Evolutionary conservation across 2,329 filamentous ascomycete genomes (phyloP).

Genomic region (Fusarium armeniacum): DNA sequence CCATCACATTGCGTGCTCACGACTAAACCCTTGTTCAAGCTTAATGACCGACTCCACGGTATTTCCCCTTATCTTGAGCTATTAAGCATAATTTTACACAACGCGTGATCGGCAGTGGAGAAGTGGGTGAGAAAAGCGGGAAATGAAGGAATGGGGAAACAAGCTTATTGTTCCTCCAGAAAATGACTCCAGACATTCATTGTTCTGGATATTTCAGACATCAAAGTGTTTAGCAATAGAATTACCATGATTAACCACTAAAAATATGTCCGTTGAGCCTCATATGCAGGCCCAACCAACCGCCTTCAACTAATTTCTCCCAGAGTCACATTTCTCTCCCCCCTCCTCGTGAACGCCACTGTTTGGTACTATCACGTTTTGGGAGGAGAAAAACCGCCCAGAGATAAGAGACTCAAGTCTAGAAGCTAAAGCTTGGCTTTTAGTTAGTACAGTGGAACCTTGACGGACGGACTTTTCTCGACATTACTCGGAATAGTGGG

Average conservation of each 20-base stretch:
- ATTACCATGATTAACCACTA: not conserved
- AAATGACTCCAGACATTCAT: too few species aligned
- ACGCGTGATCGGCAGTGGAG: conserved; percentile 24
- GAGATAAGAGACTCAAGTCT: conserved; percentile 20
- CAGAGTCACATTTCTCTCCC: conserved; percentile 10
- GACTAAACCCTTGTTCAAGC: conserved; percentile 1
- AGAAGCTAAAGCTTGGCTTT: conserved; percentile 12
- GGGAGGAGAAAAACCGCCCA: not conserved
- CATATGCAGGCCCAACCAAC: conserved; percentile 15
- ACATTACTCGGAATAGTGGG: conserved; percentile 33
- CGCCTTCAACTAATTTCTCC: not conserved
- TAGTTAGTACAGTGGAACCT: conserved; percentile 26
- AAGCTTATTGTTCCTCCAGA: conserved; percentile 16
- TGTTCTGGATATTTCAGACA: too few species aligned
- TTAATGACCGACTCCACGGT: conserved; percentile 11
- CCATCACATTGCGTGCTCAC: conserved; percentile 7
- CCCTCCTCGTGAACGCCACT: conserved; percentile 7
- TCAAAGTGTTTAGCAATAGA: too few species aligned
- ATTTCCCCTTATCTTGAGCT: conserved; percentile 31
- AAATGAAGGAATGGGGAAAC: conserved; percentile 17
- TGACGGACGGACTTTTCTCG: conserved; percentile 26
- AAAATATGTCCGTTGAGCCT: conserved; percentile 28
- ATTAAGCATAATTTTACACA: conserved; percentile 34
- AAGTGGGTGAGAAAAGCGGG: conserved; percentile 3
- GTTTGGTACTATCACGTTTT: conserved; percentile 1